Evolutionary conservation across 441 rosid species (phyloP).

Genomic region (Hypseocharis bilobata): DNA sequence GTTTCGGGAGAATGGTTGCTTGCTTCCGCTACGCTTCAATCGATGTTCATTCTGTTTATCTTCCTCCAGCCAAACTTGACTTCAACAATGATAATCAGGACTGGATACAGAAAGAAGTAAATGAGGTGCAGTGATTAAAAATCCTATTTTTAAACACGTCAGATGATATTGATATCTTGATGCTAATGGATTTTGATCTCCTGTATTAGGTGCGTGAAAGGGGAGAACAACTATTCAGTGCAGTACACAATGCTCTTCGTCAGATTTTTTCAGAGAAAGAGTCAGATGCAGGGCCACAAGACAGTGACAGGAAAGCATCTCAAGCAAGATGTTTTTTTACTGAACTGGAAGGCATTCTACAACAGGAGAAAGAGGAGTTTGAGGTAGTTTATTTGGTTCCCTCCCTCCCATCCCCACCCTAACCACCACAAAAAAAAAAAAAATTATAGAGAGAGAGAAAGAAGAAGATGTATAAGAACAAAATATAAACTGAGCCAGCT

Average conservation of each 20-base stretch:
- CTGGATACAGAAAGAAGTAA: slow-evolving; percentile 72
- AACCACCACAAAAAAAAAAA: not conserved
- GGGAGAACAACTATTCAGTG: slow-evolving; percentile 76
- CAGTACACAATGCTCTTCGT: slow-evolving; percentile 60
- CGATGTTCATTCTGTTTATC: slow-evolving; percentile 73
- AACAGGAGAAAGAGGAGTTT: slow-evolving; percentile 70
- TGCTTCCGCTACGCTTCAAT: slow-evolving; percentile 95
- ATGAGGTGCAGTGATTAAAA: slow-evolving; percentile 41
- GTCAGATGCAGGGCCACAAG: slow-evolving; percentile 29
- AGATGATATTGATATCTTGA: slow-evolving; percentile 11
- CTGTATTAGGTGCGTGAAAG: slow-evolving; percentile 48
- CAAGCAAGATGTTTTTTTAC: slow-evolving; percentile 46
- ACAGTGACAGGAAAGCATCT: slow-evolving; percentile 23
- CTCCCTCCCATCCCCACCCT: not conserved
- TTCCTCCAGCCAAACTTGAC: slow-evolving; percentile 77
- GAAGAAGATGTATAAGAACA: too few relatives aligned
- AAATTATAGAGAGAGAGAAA: not conserved
- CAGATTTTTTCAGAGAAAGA: slow-evolving; percentile 40
- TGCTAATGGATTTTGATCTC: slow-evolving; percentile 15
- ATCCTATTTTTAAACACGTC: slow-evolving; percentile 15
- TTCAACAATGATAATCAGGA: slow-evolving; percentile 59
- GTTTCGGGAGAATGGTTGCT: slow-evolving; percentile 91
- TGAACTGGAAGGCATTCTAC: slow-evolving; percentile 58
- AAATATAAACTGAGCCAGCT: not conserved
- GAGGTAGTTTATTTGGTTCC: slow-evolving; percentile 42